Evolutionary conservation across 1,284 basidiomycete genomes (phyloP).

Genomic region (Marasmius oreades): DNA sequence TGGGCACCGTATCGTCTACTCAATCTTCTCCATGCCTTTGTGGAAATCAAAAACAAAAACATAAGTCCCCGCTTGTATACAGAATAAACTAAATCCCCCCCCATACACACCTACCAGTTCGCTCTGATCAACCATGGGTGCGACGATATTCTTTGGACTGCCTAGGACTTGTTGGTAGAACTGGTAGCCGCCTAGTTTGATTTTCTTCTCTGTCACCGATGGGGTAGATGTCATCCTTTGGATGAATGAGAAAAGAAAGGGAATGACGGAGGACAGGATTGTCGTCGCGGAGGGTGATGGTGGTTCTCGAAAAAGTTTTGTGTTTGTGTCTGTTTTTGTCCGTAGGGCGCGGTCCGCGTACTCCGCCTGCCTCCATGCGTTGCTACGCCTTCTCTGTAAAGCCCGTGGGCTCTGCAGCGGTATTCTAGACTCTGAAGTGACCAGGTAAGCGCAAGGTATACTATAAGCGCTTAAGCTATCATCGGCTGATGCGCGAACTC

Average conservation of each 20-base stretch:
- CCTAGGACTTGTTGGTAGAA: constrained; percentile 78
- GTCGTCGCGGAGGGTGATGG: too few relatives aligned
- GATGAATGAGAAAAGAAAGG: not conserved
- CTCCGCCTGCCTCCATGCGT: too few relatives aligned
- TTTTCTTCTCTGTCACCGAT: not conserved
- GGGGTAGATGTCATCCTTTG: not conserved
- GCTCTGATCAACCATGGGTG: constrained; percentile 98
- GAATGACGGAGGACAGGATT: not conserved
- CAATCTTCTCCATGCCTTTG: constrained; percentile 93
- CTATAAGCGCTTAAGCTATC: too few relatives aligned
- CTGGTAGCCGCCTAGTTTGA: constrained; percentile 75
- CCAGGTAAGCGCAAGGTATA: too few relatives aligned
- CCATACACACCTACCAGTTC: constrained; percentile 83
- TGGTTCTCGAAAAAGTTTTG: too few relatives aligned
- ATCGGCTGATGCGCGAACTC: too few relatives aligned
- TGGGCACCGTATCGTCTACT: constrained; percentile 84
- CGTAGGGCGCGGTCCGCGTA: too few relatives aligned
- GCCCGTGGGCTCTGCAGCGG: too few relatives aligned
- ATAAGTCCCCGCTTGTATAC: constrained; percentile 4
- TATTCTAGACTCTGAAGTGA: too few relatives aligned
- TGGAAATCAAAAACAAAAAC: constrained; percentile 10
- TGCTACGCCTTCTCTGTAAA: too few relatives aligned
- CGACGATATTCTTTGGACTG: constrained; percentile 85
- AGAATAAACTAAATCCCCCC: constrained; percentile 1
- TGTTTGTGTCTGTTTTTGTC: too few relatives aligned